Percentiles rank a stretch among this genome's conserved stretches.
Evolutionary conservation across 805 yeast species (phyloP).

Genomic region (Geotrichum ghanense): DNA sequence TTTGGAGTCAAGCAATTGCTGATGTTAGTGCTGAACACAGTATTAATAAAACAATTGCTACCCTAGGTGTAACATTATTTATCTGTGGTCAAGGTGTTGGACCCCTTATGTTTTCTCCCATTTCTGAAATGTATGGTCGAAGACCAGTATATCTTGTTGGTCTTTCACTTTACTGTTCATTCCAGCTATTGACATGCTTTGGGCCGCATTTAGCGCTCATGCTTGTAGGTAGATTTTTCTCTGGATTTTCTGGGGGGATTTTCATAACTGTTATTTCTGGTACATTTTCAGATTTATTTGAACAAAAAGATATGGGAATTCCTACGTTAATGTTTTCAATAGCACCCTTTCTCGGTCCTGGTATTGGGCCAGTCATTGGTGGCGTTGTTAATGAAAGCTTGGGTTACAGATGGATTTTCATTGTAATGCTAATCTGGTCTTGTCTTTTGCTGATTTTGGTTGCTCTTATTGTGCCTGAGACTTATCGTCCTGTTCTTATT

Average conservation of each 20-base stretch:
- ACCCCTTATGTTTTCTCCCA: conserved; percentile 56
- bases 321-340: conserved; percentile 74
- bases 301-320: conserved; percentile 47
- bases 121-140: conserved; percentile 62
- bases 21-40: conserved; percentile 28
- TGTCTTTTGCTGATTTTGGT: conserved; percentile 41
- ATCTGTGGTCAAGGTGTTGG: conserved; percentile 54
- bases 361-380: conserved; percentile 53
- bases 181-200: conserved; percentile 42
- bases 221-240: conserved; percentile 58
- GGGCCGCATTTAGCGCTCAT: conserved; percentile 16
- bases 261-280: conserved; percentile 82
- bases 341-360: conserved; percentile 73
- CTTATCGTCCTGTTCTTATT: conserved; percentile 23
- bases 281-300: conserved; percentile 69
- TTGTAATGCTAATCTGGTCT: conserved; percentile 47
- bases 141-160: conserved; percentile 49
- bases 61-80: conserved; percentile 40
- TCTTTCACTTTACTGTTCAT: conserved; percentile 32
- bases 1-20: conserved; percentile 34
- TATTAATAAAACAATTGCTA: conserved; percentile 33
- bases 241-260: conserved; percentile 70
- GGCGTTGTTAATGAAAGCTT: conserved; percentile 48
- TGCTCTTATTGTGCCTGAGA: conserved; percentile 47
- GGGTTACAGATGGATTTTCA: conserved; percentile 64